These are phyloP conservation scores for Cladobotryum protrusum DNA, from an alignment of 2,329 filamentous ascomycete genomes.

Conservation along the genomic window DNA sequence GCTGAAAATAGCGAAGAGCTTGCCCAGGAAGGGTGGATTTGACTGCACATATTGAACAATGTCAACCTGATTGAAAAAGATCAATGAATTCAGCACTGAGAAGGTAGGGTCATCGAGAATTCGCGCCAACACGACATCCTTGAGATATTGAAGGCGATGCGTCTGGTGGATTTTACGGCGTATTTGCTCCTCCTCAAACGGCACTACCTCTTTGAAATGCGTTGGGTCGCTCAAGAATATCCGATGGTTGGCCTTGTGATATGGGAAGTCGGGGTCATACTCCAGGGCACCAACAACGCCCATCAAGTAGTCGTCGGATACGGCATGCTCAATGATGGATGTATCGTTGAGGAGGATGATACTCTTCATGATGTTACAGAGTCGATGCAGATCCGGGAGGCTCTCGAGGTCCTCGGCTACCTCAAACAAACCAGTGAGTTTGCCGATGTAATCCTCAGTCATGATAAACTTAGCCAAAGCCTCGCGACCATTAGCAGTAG, in stretches of 20 bases:
- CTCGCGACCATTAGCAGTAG: slow-evolving; percentile 70
- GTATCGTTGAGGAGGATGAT: slow-evolving; percentile 93
- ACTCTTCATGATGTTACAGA: slow-evolving; percentile 98
- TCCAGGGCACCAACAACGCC: slow-evolving; percentile 94
- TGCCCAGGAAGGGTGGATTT: slow-evolving; percentile 70
- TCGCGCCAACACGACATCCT: slow-evolving; percentile 93
- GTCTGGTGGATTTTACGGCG: slow-evolving; percentile 92
- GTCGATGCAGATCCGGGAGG: slow-evolving; percentile 73
- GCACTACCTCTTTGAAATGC: slow-evolving; percentile 93
- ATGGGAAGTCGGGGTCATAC: slow-evolving; percentile 96
- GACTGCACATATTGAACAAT: slow-evolving; percentile 92
- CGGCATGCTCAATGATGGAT: slow-evolving; percentile 86
- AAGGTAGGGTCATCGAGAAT: slow-evolving; percentile 98
- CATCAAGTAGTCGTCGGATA: slow-evolving; percentile 81
- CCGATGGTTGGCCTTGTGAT: slow-evolving; percentile 94
- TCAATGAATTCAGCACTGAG: slow-evolving; percentile 92
- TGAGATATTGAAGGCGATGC: slow-evolving; percentile 91
- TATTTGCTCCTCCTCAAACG: slow-evolving; percentile 75
- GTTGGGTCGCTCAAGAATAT: slow-evolving; percentile 86
- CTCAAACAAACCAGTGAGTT: slow-evolving; percentile 77
- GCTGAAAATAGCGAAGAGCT: slow-evolving; percentile 82
- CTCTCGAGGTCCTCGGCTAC: slow-evolving; percentile 90
- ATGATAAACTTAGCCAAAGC: slow-evolving; percentile 83
- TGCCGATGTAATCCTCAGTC: slow-evolving; percentile 77
- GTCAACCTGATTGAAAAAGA: slow-evolving; percentile 98